These are phyloP conservation scores for Aquanectria penicillioides DNA, from an alignment of 2,329 filamentous ascomycete species.

Conservation along the genomic window DNA sequence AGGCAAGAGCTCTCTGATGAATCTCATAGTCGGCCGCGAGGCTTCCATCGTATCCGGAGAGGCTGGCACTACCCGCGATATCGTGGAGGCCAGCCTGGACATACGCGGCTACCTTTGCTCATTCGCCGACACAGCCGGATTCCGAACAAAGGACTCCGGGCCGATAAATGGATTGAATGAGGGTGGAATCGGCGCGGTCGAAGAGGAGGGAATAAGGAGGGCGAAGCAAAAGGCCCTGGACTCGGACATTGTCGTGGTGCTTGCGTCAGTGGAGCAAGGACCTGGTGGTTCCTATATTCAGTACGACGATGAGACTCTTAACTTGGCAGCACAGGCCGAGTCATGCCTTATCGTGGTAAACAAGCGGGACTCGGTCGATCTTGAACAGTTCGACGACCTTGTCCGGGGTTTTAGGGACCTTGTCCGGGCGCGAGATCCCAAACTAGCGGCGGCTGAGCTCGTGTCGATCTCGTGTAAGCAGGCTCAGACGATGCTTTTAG, in stretches of 20 bases:
- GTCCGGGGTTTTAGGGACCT: conserved; percentile 50
- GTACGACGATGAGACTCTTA: conserved; percentile 66
- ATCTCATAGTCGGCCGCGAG: conserved; percentile 87
- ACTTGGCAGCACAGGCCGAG: conserved; percentile 60
- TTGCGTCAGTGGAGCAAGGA: conserved; percentile 76
- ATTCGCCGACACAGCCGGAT: conserved; percentile 94
- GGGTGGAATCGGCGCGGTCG: conserved; percentile 73
- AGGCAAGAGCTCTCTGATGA: conserved; percentile 94
- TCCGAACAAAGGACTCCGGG: conserved; percentile 63
- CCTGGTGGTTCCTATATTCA: conserved; percentile 54
- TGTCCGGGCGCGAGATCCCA: conserved; percentile 30
- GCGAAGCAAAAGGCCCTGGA: conserved; percentile 83
- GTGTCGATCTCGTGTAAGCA: conserved; percentile 77
- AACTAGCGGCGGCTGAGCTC: conserved; percentile 47
- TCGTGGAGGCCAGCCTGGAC: conserved; percentile 92
- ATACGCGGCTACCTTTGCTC: conserved; percentile 89
- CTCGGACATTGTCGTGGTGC: conserved; percentile 85
- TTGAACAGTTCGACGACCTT: conserved; percentile 49
- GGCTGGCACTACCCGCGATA: conserved; percentile 92
- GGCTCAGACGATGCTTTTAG: conserved; percentile 49
- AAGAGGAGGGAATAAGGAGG: conserved; percentile 89
- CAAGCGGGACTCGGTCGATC: conserved; percentile 65
- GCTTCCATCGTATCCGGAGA: conserved; percentile 95
- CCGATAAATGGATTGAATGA: conserved; percentile 20
- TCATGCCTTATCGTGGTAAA: conserved; percentile 68